These are phyloP conservation scores for Mortierella polycephala DNA, from an alignment of 371 early-diverging fungal species.

Conservation along the genomic window DNA sequence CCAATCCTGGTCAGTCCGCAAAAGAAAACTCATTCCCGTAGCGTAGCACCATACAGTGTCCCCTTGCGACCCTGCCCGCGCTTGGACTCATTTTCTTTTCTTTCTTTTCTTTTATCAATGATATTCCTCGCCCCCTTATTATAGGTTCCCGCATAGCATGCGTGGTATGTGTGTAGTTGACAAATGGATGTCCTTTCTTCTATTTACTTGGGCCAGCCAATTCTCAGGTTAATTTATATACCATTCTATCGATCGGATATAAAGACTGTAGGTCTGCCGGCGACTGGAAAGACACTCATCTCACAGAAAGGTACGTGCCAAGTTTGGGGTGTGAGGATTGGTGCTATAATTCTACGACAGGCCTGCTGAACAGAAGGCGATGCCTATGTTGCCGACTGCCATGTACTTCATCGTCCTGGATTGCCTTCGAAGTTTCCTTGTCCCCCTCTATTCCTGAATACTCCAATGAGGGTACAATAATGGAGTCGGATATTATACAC, in stretches of 20 bases:
- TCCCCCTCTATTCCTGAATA: neutral
- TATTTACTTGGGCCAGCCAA: too few species aligned
- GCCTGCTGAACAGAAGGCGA: too few species aligned
- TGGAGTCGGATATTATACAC: too few species aligned
- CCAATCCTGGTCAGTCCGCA: conserved; percentile 17
- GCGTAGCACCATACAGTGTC: neutral
- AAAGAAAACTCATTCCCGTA: neutral
- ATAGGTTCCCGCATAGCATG: conserved; percentile 72
- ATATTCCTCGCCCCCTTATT: too few species aligned
- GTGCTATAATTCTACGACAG: neutral
- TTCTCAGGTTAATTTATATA: conserved; percentile 2
- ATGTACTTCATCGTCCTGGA: neutral
- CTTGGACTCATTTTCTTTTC: neutral
- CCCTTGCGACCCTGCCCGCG: neutral
- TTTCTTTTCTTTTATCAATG: neutral
- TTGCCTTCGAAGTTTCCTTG: too few species aligned
- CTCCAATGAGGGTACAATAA: too few species aligned
- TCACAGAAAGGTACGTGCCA: conserved; percentile 83
- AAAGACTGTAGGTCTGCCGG: conserved; percentile 89
- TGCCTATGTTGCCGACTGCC: neutral
- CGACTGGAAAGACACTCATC: conserved; percentile 92
- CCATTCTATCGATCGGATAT: neutral
- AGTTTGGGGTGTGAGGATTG: neutral
- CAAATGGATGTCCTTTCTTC: neutral
- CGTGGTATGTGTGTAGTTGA: conserved; percentile 61